A percentile compares a stretch with the other conserved stretches of the same genome.
phyloP scores from a whole-genome alignment of 208 protist species.

The Polymyxa betae region DNA sequence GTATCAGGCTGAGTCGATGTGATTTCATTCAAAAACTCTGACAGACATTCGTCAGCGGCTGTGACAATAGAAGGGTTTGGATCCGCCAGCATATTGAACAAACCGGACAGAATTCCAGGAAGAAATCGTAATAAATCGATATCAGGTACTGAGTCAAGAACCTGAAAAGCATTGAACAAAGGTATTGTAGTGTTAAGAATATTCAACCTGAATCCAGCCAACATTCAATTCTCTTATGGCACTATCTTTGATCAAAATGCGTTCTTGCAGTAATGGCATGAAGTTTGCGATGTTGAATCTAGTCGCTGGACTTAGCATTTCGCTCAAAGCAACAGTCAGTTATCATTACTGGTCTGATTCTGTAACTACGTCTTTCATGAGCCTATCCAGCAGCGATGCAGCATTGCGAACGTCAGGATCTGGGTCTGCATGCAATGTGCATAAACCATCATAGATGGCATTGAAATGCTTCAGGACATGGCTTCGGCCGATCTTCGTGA shows the following conservation, averaged over 20 bases:
- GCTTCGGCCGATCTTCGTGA: constrained; percentile 75
- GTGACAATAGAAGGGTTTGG: constrained; percentile 68
- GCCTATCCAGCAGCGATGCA: constrained; percentile 69
- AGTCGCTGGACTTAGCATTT: background rate
- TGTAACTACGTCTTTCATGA: constrained; percentile 64
- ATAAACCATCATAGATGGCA: constrained; percentile 48
- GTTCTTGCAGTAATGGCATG: constrained; percentile 76
- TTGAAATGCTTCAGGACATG: constrained; percentile 47
- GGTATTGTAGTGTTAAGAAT: background rate
- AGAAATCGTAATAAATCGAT: constrained; percentile 80
- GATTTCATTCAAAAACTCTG: constrained; percentile 70
- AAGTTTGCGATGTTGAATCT: constrained; percentile 76
- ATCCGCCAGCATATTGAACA: constrained; percentile 76
- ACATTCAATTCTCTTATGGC: constrained; percentile 76
- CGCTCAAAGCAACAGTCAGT: background rate
- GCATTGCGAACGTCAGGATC: constrained; percentile 79
- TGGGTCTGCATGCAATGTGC: constrained; percentile 74
- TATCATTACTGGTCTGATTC: constrained; percentile 37
- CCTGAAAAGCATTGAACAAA: background rate
- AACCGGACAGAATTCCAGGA: constrained; percentile 77
- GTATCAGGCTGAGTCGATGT: constrained; percentile 65
- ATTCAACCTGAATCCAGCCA: constrained; percentile 74
- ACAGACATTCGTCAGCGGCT: constrained; percentile 68
- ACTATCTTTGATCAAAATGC: constrained; percentile 55
- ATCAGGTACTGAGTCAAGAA: constrained; percentile 79